These are phyloP conservation scores for Naganishia antarctica DNA, from an alignment of 768 basidiomycete genomes.

Conservation along the genomic window DNA sequence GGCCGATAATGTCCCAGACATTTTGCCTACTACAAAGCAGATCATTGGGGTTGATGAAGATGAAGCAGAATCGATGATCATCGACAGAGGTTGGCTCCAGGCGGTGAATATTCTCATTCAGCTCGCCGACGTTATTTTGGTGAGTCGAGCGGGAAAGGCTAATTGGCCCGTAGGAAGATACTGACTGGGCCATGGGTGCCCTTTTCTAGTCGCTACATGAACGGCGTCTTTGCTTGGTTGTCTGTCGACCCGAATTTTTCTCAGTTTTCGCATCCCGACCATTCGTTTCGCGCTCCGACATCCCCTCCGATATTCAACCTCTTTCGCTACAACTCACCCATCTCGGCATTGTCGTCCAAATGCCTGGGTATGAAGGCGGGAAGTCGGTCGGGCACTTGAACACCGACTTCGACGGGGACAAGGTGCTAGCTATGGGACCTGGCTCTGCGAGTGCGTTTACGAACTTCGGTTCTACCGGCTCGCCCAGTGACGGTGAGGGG, in stretches of 20 bases:
- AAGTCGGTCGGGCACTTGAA: constrained; percentile 12
- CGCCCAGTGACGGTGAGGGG: neutral
- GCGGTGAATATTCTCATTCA: constrained; percentile 24
- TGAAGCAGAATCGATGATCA: constrained; percentile 9
- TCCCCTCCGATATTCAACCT: neutral
- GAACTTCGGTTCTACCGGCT: neutral
- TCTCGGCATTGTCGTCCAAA: constrained; percentile 10
- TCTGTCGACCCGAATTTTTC: constrained; percentile 22
- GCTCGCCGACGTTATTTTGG: constrained; percentile 18
- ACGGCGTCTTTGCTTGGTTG: constrained; percentile 13
- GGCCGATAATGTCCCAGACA: neutral
- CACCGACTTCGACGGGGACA: constrained; percentile 10
- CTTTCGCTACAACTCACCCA: constrained; percentile 10
- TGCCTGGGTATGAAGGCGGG: constrained; percentile 13
- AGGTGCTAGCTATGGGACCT: constrained; percentile 9
- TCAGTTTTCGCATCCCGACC: neutral
- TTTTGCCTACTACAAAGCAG: neutral
- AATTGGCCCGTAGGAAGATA: neutral
- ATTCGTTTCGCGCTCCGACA: constrained; percentile 2
- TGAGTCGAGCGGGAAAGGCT: neutral
- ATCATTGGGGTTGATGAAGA: constrained; percentile 18
- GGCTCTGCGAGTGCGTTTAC: constrained; percentile 1
- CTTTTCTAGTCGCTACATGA: constrained; percentile 6
- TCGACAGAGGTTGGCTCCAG: constrained; percentile 15
- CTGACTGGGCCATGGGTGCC: neutral